Base-by-base conservation (phyloP, 2,329 filamentous ascomycete genomes). In the Fusarium keratoplasticum region DNA sequence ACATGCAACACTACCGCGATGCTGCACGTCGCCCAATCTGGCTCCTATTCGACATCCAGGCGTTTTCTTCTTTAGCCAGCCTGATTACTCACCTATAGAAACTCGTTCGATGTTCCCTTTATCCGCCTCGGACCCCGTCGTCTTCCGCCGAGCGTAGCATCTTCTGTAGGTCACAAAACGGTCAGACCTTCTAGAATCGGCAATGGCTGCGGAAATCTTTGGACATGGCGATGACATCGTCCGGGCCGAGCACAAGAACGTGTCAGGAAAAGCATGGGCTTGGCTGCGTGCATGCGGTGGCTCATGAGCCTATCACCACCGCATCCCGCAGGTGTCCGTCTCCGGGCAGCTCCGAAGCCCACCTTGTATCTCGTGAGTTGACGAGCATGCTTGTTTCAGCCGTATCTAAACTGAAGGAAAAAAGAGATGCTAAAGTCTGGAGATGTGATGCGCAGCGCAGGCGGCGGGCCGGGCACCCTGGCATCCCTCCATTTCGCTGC, bases 81-180 rank as follows among this genome's bases (percentile, higher is more conserved):
- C 22, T 13, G 33, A 52, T 61, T 33, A 25, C 8, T 35, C 16
- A 20, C 20, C 58, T 31, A 31, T 14, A 20, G 25, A 20, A 38
- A 20, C 57, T 60, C 18, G 27, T 29, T 47, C 27, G 25, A 47
- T 58, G 57, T 20, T 50, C 22, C 50, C 36, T 57, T 42, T 35
- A 35, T 25, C 42, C 20, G 14, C 20, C 25, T 67, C 65, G 64
- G 52, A 61, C 58, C 59, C 57, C 27, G 38, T 69, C 64, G 38
- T 64, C 47, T 35, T 50, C 67, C 64, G 14, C 47, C 61, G 58
- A 74, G 44, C 44, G 71, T 44, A 71, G 59, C 63, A 73, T 68
- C 55, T 64, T 64, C 71, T 64, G 59, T 52, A 44, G 54, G 73
- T 64, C 22, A 50, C 55, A 60, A 59, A 59, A 68, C 63, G 67